Conservation (phyloP, 441 rosid genomes). For the Melastoma candidum region DNA sequence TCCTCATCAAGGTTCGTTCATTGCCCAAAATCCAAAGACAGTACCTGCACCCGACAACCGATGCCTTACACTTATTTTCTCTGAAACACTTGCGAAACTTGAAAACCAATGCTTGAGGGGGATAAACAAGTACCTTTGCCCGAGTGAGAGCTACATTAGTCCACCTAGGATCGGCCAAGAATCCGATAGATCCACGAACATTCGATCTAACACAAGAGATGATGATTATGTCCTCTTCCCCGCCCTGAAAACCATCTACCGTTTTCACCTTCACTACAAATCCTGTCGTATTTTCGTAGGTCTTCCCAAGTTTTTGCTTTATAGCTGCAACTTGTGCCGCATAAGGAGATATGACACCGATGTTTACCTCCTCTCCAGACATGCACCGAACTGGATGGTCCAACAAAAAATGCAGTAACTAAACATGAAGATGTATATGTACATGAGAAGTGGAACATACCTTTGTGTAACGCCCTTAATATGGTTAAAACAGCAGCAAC, state of each 20-base stretch:
- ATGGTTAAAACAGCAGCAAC: constrained; percentile 30
- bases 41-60: constrained; percentile 10
- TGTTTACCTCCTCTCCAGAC: constrained; percentile 15
- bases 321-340: constrained; percentile 28
- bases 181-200: constrained; percentile 15
- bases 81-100: background rate
- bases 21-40: constrained; percentile 37
- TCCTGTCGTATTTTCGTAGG: constrained; percentile 11
- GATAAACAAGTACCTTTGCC: constrained; percentile 18
- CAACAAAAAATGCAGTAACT: background rate
- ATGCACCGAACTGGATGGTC: constrained; percentile 19
- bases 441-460: constrained; percentile 13
- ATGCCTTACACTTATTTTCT: background rate
- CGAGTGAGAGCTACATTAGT: constrained; percentile 30
- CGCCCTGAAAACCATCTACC: constrained; percentile 34
- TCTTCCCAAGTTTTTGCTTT: constrained; percentile 17
- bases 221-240: constrained; percentile 31
- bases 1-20: constrained; percentile 17
- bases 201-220: constrained; percentile 29
- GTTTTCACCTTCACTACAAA: constrained; percentile 23
- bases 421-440: background rate
- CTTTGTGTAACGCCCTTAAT: constrained; percentile 30
- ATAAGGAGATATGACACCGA: constrained; percentile 35
- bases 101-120: background rate
- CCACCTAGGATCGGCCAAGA: constrained; percentile 18